Evolutionary conservation across 148 eudicot genomes (phyloP).

Genomic region (Linanthus parryae): DNA sequence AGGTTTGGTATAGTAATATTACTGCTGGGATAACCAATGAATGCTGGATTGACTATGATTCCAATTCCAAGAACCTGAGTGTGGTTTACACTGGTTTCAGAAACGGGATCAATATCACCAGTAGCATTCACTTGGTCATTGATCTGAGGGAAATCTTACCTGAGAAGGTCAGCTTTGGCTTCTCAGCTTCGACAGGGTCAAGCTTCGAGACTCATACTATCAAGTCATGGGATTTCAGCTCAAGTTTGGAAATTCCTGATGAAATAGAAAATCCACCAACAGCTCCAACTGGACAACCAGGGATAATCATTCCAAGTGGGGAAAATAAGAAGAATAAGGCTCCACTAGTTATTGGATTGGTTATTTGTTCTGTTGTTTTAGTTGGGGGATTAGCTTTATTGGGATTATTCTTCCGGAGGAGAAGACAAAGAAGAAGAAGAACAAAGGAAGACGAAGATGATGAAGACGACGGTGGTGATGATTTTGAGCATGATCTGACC

Average conservation of each 20-base stretch:
- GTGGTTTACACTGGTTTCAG: neutral
- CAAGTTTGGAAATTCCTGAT: slow-evolving; percentile 6
- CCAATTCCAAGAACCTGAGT: slow-evolving; percentile 8
- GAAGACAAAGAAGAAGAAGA: too few relatives aligned
- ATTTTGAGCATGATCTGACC: neutral
- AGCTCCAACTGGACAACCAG: neutral
- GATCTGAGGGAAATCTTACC: slow-evolving; percentile 9
- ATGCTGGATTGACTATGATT: slow-evolving; percentile 10
- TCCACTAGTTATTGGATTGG: slow-evolving; percentile 5
- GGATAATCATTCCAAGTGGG: neutral
- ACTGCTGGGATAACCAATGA: slow-evolving; percentile 4
- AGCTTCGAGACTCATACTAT: slow-evolving; percentile 2
- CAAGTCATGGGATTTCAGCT: slow-evolving; percentile 19
- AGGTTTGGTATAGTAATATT: slow-evolving; percentile 2
- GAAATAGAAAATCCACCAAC: neutral
- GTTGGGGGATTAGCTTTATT: slow-evolving; percentile 5
- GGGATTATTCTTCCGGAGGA: slow-evolving; percentile 3
- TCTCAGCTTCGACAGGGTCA: slow-evolving; percentile 13
- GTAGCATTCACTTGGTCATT: neutral
- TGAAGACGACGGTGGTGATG: too few relatives aligned
- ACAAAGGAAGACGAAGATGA: too few relatives aligned
- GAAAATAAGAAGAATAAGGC: too few relatives aligned
- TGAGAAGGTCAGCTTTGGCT: slow-evolving; percentile 8
- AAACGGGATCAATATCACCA: neutral
- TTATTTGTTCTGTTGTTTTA: neutral